Conservation (phyloP, 164 flowering plant genomes). For the Magnolia changhungtana region DNA sequence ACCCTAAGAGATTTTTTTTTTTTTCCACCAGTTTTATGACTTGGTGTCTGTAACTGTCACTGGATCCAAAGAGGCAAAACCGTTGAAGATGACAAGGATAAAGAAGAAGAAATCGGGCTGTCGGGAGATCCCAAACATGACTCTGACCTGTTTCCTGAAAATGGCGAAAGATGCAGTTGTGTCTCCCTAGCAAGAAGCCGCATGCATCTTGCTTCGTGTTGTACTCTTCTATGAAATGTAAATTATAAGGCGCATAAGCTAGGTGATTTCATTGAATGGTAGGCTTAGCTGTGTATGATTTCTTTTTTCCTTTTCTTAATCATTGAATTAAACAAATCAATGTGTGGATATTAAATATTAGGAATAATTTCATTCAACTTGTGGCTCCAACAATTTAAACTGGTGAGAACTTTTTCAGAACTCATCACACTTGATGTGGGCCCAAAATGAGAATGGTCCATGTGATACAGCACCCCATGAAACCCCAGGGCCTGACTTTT, state of each 20-base stretch:
- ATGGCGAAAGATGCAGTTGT: constrained; percentile 61
- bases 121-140: constrained; percentile 51
- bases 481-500: too few species aligned
- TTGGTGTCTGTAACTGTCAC: constrained; percentile 59
- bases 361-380: too few species aligned
- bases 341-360: too few species aligned
- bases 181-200: not conserved
- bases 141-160: constrained; percentile 62
- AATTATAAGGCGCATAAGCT: not conserved
- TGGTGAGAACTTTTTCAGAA: too few species aligned
- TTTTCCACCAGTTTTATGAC: constrained; percentile 64
- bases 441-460: too few species aligned
- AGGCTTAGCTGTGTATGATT: not conserved
- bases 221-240: not conserved
- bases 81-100: constrained; percentile 57
- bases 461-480: too few species aligned
- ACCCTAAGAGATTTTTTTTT: not conserved
- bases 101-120: constrained; percentile 52
- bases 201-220: constrained; percentile 1
- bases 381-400: too few species aligned
- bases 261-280: not conserved
- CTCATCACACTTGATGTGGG: too few species aligned
- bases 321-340: too few species aligned
- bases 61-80: constrained; percentile 26
- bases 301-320: too few species aligned